Conservation (phyloP, 2,329 filamentous ascomycete species). For the Cordyceps cicadae region DNA sequence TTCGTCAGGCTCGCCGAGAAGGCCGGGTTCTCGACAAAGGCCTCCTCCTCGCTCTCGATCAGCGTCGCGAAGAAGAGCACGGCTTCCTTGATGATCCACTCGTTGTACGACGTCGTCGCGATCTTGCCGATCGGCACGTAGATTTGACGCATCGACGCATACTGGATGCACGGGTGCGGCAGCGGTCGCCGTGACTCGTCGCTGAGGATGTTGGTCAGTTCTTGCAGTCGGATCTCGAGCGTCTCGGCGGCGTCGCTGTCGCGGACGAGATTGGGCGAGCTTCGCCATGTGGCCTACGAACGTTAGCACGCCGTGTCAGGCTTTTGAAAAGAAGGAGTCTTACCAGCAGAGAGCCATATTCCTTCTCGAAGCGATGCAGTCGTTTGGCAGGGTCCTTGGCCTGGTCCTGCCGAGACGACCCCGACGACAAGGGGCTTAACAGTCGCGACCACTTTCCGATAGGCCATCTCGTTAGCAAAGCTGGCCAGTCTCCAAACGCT, state of each 20-base stretch:
- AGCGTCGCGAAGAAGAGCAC: conserved; percentile 83
- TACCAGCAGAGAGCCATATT: conserved; percentile 55
- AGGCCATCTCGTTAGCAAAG: background rate
- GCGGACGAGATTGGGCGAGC: conserved; percentile 49
- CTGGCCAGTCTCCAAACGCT: background rate
- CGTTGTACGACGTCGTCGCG: conserved; percentile 74
- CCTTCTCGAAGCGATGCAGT: conserved; percentile 58
- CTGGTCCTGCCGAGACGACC: conserved; percentile 48
- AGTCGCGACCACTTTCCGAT: conserved; percentile 54
- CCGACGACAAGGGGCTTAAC: conserved; percentile 53
- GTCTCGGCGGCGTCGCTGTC: conserved; percentile 55
- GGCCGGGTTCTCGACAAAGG: conserved; percentile 75
- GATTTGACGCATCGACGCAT: conserved; percentile 76
- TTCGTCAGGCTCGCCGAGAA: conserved; percentile 86
- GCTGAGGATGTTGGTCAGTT: conserved; percentile 64
- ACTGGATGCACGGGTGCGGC: conserved; percentile 85
- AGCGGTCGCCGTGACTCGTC: conserved; percentile 84
- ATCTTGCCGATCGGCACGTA: conserved; percentile 87
- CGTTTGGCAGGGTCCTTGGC: conserved; percentile 56
- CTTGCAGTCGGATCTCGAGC: conserved; percentile 54
- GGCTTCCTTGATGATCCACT: conserved; percentile 76
- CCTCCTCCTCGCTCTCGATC: conserved; percentile 93
- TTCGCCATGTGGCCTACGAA: conserved; percentile 48
- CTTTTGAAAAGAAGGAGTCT: conserved; percentile 2
- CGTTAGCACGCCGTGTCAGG: background rate